Evolutionary conservation across 306 rosid genomes (phyloP), one percentile per base, ranked within the genome.

Genomic region (Astragalus glycyphyllos): DNA sequence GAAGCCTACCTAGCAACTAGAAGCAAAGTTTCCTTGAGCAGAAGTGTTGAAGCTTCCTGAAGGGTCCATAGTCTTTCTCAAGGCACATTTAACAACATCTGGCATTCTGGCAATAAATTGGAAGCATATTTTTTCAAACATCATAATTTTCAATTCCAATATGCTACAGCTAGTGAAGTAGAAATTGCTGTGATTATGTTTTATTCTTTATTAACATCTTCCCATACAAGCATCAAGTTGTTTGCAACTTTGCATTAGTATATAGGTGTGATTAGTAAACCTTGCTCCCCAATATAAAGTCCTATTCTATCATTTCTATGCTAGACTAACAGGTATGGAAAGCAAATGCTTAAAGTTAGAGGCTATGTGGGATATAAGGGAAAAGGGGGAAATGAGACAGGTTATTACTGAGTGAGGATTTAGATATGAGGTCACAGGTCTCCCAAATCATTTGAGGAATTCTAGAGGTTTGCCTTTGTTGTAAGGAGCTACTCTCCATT

Each of bases 141-240:
- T 58, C 58, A 47, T 34, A 48, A 17, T 37, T 26, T 72, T 71
- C 47, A 35, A 71, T 71, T 13, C 38, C 41, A 5, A 17, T 44
- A 14, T 17, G 29, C 46, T 57, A 16, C 48, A 45, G 38, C 35
- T 48, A 54, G 72, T 4, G 20, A 55, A 41, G 6, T 23, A 63
- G 37, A 29, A 75, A 56, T 31, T 75, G 45, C 45, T 56, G 49
- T 64, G 32, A 70, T 66, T 53, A 47, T 66, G 29, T 16, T 37
- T 54, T 54, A 35, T 61, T 47, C 71, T 38, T 55, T 45, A 11
- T 20, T 53, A 68, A 26, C 9, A 15, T 23, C 12, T 23, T 49
- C 65, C 71, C 44, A 10, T 35, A 46, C 70, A 50, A 34, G 11
- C 26, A 38, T 35, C 17, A 4, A 29, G 60, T 32, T 20, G 23